phyloP scores from a whole-genome alignment of 1,139 yeast species.

The Schizosaccharomyces versatilis region DNA sequence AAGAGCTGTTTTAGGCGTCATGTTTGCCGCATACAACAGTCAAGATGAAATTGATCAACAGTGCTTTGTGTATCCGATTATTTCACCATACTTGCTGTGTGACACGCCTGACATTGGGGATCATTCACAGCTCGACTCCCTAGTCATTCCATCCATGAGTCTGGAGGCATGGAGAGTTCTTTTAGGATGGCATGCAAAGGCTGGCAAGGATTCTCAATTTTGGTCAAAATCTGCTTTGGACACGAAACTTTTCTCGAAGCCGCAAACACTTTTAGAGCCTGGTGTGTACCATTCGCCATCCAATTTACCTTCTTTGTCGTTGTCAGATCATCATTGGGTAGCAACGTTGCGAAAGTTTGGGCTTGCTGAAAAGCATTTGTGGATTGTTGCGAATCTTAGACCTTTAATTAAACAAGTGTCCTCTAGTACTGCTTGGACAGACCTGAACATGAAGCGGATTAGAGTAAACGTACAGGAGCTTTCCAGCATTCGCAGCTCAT shows the following conservation, averaged over 20 bases:
- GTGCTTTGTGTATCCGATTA: constrained; percentile 61
- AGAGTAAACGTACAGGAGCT: too few relatives aligned
- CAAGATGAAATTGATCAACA: constrained; percentile 56
- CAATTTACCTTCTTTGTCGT: too few relatives aligned
- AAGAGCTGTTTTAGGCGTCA: constrained; percentile 36
- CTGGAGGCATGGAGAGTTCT: neutral
- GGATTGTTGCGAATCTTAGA: neutral
- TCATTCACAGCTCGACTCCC: constrained; percentile 19
- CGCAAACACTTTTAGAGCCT: too few relatives aligned
- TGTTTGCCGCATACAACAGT: constrained; percentile 40
- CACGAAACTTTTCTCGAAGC: too few relatives aligned
- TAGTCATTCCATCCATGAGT: neutral
- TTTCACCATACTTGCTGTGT: constrained; percentile 54
- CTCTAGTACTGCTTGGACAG: too few relatives aligned
- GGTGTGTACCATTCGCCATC: too few relatives aligned
- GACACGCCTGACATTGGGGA: constrained; percentile 32
- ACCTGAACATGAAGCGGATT: too few relatives aligned
- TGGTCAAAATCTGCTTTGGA: neutral
- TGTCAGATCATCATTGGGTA: neutral
- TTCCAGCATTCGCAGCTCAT: too few relatives aligned
- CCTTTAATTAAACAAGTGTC: neutral
- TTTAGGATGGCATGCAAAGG: neutral
- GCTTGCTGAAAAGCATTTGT: neutral
- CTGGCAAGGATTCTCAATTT: neutral
- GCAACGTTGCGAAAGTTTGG: neutral